Conservation (phyloP, 2,329 filamentous ascomycete species). For the Sclerotinia minor region DNA sequence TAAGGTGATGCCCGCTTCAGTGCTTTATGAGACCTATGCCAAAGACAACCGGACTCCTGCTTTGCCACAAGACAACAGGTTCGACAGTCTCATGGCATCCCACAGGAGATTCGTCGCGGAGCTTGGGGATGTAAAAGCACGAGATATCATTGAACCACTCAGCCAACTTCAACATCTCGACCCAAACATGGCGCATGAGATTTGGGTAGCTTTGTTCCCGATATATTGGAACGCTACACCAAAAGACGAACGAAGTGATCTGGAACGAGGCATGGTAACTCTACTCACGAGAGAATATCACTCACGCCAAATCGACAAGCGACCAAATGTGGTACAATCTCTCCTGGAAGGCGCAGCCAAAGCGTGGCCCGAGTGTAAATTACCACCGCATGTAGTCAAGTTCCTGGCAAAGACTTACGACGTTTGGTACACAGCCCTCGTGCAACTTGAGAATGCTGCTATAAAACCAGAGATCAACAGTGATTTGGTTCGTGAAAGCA, state of each 20-base stretch:
- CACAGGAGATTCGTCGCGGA: conserved; percentile 84
- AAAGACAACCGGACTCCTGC: conserved; percentile 65
- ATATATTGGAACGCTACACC: conserved; percentile 89
- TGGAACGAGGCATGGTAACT: conserved; percentile 88
- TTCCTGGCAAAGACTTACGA: conserved; percentile 93
- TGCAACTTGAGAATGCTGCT: conserved; percentile 85
- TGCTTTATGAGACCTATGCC: conserved; percentile 70
- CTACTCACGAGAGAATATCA: conserved; percentile 95
- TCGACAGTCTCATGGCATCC: conserved; percentile 74
- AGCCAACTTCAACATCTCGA: conserved; percentile 91
- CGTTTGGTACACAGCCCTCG: conserved; percentile 92
- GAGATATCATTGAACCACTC: conserved; percentile 86
- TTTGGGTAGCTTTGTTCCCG: conserved; percentile 91
- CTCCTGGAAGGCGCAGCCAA: conserved; percentile 84
- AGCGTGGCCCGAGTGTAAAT: conserved; percentile 82
- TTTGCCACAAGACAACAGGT: conserved; percentile 76
- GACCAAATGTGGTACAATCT: conserved; percentile 93
- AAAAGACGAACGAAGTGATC: conserved; percentile 83
- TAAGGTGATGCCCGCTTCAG: conserved; percentile 70
- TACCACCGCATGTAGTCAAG: conserved; percentile 94
- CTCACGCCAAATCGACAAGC: conserved; percentile 86
- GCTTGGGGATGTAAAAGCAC: conserved; percentile 80
- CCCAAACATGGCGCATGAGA: conserved; percentile 74
- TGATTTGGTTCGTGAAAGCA: conserved; percentile 82
- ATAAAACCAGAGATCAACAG: conserved; percentile 80